phyloP scores from a whole-genome alignment of 2,329 filamentous ascomycete genomes.

The Incumbomyces delicatus region DNA sequence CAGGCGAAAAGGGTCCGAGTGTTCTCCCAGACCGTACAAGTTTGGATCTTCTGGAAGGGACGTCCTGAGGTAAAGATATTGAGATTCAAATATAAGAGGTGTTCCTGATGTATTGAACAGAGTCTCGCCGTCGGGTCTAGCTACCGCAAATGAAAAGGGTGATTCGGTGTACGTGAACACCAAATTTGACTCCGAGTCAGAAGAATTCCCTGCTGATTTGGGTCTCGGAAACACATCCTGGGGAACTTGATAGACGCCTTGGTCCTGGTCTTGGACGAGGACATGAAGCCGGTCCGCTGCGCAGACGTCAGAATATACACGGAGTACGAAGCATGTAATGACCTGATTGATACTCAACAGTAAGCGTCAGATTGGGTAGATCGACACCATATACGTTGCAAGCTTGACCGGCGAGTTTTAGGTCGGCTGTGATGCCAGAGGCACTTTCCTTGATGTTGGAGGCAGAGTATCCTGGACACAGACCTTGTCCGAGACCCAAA shows the following conservation, averaged over 20 bases:
- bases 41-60: constrained; percentile 58
- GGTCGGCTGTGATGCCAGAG: constrained; percentile 54
- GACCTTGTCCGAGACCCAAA: background rate
- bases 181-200: constrained; percentile 31
- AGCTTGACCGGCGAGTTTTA: constrained; percentile 57
- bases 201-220: constrained; percentile 31
- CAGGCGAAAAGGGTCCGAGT: constrained; percentile 60
- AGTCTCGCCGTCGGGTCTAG: constrained; percentile 25
- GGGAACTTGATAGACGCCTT: constrained; percentile 65
- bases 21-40: constrained; percentile 71
- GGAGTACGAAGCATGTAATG: constrained; percentile 9
- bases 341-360: constrained; percentile 55
- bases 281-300: constrained; percentile 61
- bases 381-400: constrained; percentile 54
- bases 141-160: constrained; percentile 60
- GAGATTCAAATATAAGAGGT: constrained; percentile 63
- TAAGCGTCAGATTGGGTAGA: constrained; percentile 45
- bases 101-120: constrained; percentile 62
- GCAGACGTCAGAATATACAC: background rate
- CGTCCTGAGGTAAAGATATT: constrained; percentile 66
- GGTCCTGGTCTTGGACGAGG: constrained; percentile 60
- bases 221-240: constrained; percentile 58
- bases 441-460: constrained; percentile 26
- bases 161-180: constrained; percentile 43
- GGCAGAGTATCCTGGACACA: constrained; percentile 31